Evolutionary conservation across 352 stramenopile genomes (phyloP), one percentile per base, ranked within the genome.

Genomic region (Phytophthora fragariaefolia): DNA sequence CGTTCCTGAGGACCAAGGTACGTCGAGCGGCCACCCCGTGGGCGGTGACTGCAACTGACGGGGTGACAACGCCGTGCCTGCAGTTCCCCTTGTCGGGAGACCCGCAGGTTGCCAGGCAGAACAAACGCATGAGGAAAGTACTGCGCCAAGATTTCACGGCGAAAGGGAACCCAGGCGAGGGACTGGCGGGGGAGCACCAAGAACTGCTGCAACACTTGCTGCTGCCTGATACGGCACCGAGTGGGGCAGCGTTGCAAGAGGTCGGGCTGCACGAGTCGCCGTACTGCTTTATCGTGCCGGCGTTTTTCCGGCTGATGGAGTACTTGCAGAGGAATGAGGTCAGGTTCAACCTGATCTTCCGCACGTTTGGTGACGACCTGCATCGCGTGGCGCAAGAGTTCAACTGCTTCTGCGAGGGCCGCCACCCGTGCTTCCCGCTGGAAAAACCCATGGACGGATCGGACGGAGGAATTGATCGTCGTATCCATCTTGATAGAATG

Each of bases 331-430:
- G 51, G 13, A 66, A 79, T 3, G 58, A 76, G 38, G 63, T 73
- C 4, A 64, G 34, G n/a, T 94, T 90, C 64, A 92, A 89, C 61
- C 68, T 94, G 48, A 82, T 94, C 30, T 94, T 94, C 55, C 83
- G 86, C 6, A 94, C 86, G 2, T 94, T 72, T 42, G 86, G 86
- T 3, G 74, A 94, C 55, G 86, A 94, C 36, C 58, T 94, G 12
- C 69, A 76, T 58, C 77, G 76, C 18, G 83, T 94, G 30, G 84
- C 84, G 2, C 65, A 87, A 42, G 86, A 94, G 57, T 92, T 94
- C 63, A 94, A 94, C 43, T 71, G 71, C 36, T 94, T 94, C 50
- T 94, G 86, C 53, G 75, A 89, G 53, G 79, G 82, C 12, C 49
- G 66, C 1, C 86, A 94, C 45, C 86, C 86, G 30, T 86, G 73